Evolutionary conservation across 2,329 filamentous ascomycete genomes (phyloP), one percentile per base, ranked within the genome.

Genomic region (Huntiella moniliformis): DNA sequence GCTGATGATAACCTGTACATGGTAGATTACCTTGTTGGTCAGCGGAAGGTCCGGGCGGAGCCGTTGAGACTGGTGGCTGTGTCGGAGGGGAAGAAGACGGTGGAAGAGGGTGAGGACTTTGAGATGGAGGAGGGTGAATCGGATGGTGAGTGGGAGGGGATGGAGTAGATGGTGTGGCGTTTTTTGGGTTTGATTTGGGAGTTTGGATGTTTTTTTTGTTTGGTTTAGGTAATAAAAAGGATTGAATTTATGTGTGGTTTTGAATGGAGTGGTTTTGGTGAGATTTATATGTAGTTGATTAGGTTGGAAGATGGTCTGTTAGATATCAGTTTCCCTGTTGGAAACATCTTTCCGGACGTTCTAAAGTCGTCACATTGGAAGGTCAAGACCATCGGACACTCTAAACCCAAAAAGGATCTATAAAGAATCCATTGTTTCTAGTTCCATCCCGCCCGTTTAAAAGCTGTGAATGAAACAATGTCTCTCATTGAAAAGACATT

Each of bases 1-100:
- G 83, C 83, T 0, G 86, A 95, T 54, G 82, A 87, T 59, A 96
- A 95, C 56, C 70, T 81, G 44, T 92, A 93, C 63, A 81, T 82
- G 60, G 77, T 95, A 45, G 84, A 93, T 56, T 95, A 92, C 57
- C 65, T 95, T 31, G 61, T 76, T 5, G 66, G 67, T 1, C 71
- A 75, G 58, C 67, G 67, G 5, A 42, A 47, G 35, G 42, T 48
- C 28, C 48, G 49, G 41, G 38, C 53, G 42, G 53, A 54, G 12
- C 58, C 56, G 41, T 46, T 54, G 31, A 52, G 48, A 22, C 53
- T 55, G 18, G 58, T 51, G 13, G 52, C 18, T 7, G 41, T 12
- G 45, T 46, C n/a, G 28, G 4, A 16, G 12, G 32, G 44, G 15
- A 51, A 47, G 48, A 38, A 54, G 38, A 51, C 49, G 47, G 51